phyloP scores from a whole-genome alignment of 208 protist genomes.

The Porcisia deanei region DNA sequence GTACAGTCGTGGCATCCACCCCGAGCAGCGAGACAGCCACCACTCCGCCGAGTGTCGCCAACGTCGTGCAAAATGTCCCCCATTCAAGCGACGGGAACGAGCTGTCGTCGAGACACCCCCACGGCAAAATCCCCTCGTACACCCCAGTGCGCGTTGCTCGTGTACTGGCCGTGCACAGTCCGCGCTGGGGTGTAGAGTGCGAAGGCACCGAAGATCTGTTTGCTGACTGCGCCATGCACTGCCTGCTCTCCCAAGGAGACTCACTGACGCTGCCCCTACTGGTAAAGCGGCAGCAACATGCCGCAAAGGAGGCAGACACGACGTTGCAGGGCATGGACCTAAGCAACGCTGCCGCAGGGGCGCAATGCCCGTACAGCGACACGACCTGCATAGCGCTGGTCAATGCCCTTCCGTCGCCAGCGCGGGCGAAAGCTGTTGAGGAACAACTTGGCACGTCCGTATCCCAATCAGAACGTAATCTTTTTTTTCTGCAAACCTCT shows the following conservation, averaged over 20 bases:
- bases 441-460: constrained; percentile 34
- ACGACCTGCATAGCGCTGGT: constrained; percentile 54
- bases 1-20: neutral
- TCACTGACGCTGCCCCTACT: constrained; percentile 58
- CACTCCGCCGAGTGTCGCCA: neutral
- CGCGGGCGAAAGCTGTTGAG: constrained; percentile 23
- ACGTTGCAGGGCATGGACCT: constrained; percentile 18
- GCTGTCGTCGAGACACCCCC: neutral
- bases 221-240: constrained; percentile 38
- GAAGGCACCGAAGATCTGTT: constrained; percentile 31
- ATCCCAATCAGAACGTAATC: constrained; percentile 33
- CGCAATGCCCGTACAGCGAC: constrained; percentile 31
- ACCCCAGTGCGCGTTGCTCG: constrained; percentile 51
- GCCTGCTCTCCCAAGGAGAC: constrained; percentile 47
- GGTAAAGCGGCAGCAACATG: constrained; percentile 32
- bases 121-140: constrained; percentile 8
- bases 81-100: neutral
- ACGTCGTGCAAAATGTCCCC: constrained; percentile 16
- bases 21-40: neutral
- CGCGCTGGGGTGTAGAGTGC: constrained; percentile 50
- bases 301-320: constrained; percentile 7
- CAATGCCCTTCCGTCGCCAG: constrained; percentile 27
- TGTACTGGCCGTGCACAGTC: constrained; percentile 55
- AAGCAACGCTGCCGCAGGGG: neutral
- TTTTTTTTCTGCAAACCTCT: constrained; percentile 67